Evolutionary conservation across 73 alveolate species (phyloP).

Genomic region (Tetrahymena elliotti): DNA sequence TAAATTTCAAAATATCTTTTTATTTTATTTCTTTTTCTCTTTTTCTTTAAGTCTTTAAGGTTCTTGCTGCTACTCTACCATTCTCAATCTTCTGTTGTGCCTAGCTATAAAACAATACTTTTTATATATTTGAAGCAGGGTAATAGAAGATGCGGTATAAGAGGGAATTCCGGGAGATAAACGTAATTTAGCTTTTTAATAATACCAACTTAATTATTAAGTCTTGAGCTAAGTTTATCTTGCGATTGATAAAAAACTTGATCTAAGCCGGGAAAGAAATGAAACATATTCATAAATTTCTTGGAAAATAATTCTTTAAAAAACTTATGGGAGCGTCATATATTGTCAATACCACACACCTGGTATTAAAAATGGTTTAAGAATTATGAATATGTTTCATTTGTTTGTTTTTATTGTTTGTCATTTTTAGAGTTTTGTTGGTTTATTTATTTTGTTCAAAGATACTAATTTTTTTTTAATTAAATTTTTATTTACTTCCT

Average conservation of each 20-base stretch:
- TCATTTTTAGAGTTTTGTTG: neutral
- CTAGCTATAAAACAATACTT: neutral
- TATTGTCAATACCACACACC: neutral
- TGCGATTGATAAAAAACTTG: neutral
- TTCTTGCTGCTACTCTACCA: neutral
- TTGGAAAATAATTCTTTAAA: neutral
- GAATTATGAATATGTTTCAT: neutral
- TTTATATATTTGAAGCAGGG: neutral
- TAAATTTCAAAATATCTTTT: neutral
- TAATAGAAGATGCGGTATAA: neutral
- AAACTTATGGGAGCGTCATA: neutral
- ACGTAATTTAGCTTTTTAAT: neutral
- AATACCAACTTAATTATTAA: neutral
- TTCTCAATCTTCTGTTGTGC: neutral
- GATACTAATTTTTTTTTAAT: neutral
- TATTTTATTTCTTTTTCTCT: neutral
- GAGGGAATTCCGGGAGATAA: constrained; percentile 2
- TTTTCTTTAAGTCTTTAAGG: neutral
- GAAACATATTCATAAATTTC: neutral
- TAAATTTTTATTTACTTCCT: neutral
- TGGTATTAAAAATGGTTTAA: neutral
- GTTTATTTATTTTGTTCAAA: neutral
- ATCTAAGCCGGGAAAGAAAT: neutral
- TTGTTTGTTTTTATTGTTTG: neutral
- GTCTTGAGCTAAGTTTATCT: neutral